These are phyloP conservation scores for Leptographium wingfieldii DNA, from an alignment of 2,329 filamentous ascomycete genomes.

Conservation along the genomic window DNA sequence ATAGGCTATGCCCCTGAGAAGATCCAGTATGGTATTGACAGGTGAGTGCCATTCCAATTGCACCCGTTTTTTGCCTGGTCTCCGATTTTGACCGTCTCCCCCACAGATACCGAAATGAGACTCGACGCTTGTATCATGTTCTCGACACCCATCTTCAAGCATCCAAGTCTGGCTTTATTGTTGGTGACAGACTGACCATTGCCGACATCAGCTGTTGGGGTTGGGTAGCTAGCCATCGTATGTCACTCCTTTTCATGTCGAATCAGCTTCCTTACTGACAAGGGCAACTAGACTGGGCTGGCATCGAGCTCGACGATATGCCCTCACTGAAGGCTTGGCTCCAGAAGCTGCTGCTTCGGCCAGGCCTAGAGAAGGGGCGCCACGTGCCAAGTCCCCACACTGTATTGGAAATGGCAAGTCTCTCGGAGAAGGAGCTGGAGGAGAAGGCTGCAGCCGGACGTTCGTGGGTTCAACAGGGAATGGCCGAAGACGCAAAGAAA, in stretches of 20 bases:
- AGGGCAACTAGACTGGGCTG: slow-evolving; percentile 48
- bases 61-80: not conserved
- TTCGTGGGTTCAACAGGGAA: slow-evolving; percentile 51
- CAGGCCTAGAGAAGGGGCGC: slow-evolving; percentile 60
- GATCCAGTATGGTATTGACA: slow-evolving; percentile 70
- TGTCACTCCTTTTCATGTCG: slow-evolving; percentile 12
- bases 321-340: slow-evolving; percentile 68
- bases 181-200: slow-evolving; percentile 57
- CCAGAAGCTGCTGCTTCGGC: slow-evolving; percentile 53
- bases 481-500: slow-evolving; percentile 46
- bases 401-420: slow-evolving; percentile 29
- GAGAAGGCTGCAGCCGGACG: slow-evolving; percentile 33
- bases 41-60: slow-evolving; percentile 21
- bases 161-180: slow-evolving; percentile 43
- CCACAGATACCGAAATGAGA: slow-evolving; percentile 61
- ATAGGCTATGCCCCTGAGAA: slow-evolving; percentile 63
- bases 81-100: not conserved
- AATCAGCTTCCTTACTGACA: slow-evolving; percentile 19
- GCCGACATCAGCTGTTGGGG: slow-evolving; percentile 74
- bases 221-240: slow-evolving; percentile 51
- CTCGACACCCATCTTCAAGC: slow-evolving; percentile 58
- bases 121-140: slow-evolving; percentile 66
- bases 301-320: slow-evolving; percentile 62
- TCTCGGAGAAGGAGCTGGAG: slow-evolving; percentile 34
- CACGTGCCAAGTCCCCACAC: slow-evolving; percentile 53